Conservation (phyloP, 345 rosid species). For the Cardamine chenopodiifolia region DNA sequence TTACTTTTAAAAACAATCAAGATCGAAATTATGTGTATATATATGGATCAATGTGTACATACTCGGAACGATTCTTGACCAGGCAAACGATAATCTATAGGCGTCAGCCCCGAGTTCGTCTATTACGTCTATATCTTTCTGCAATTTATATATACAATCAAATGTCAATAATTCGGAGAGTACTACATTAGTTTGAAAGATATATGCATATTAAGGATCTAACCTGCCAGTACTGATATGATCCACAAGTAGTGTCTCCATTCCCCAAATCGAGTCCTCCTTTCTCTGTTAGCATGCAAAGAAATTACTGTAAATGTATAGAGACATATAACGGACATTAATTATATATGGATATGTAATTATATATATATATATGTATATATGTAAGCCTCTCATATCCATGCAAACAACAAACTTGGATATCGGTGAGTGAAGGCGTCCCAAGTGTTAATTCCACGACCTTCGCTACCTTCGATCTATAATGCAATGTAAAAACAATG, state of each 20-base stretch:
- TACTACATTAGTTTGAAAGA: background rate
- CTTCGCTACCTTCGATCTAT: slow-evolving; percentile 50
- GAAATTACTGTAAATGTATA: background rate
- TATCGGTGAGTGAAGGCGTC: slow-evolving; percentile 48
- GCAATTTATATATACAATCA: background rate
- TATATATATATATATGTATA: background rate
- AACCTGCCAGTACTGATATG: slow-evolving; percentile 27
- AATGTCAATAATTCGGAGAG: background rate
- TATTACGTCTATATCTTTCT: slow-evolving; percentile 33
- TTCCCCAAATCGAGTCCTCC: slow-evolving; percentile 43
- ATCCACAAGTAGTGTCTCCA: slow-evolving; percentile 42
- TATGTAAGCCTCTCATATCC: background rate
- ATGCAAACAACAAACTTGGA: slow-evolving; percentile 42
- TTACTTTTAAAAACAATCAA: background rate
- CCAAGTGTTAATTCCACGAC: slow-evolving; percentile 47
- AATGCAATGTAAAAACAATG: background rate
- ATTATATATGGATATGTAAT: background rate
- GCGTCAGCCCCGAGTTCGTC: background rate
- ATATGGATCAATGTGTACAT: background rate
- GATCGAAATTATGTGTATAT: background rate
- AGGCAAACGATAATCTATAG: slow-evolving; percentile 40
- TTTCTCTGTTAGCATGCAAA: slow-evolving; percentile 36
- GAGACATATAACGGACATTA: background rate
- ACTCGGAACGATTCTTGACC: slow-evolving; percentile 43
- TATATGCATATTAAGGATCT: background rate